A percentile compares a stretch with the other conserved stretches of the same genome.
Conservation (phyloP, 768 basidiomycete species). For the Naganishia randhawae region DNA sequence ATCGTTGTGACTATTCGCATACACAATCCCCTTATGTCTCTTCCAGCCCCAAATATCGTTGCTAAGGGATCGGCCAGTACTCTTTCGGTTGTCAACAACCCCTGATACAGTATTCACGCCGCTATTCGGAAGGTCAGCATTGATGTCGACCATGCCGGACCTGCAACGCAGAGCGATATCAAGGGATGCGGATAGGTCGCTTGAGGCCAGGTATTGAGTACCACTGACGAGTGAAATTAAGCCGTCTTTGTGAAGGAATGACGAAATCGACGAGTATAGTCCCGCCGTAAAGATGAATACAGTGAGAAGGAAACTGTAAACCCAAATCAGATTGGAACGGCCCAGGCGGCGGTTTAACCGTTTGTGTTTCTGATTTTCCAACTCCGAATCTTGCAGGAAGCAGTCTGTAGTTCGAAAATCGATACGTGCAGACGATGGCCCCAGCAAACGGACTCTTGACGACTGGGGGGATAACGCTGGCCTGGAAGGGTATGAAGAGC, state of each 20-base stretch:
- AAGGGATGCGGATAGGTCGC: too few species aligned
- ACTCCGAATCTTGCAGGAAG: neutral
- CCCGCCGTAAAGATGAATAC: slow-evolving; percentile 1
- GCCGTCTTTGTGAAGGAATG: neutral
- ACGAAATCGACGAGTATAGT: neutral
- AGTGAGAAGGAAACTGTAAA: slow-evolving; percentile 6
- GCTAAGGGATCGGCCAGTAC: slow-evolving; percentile 5
- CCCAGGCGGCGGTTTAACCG: neutral
- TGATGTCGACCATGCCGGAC: neutral
- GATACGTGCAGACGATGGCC: neutral
- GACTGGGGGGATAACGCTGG: too few species aligned
- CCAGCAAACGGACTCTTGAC: neutral
- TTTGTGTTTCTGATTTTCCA: neutral
- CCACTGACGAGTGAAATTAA: neutral
- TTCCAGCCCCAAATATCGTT: slow-evolving; percentile 17
- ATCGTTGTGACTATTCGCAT: slow-evolving; percentile 41
- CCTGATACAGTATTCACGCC: neutral
- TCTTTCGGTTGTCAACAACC: neutral
- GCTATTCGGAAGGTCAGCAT: neutral
- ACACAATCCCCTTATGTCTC: slow-evolving; percentile 13
- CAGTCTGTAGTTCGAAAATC: neutral
- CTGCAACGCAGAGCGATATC: neutral
- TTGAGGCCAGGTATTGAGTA: neutral
- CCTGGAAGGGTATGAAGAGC: too few species aligned
- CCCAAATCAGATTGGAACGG: slow-evolving; percentile 6